Evolutionary conservation across 176 grass and related monocot genomes (phyloP), one percentile per base, ranked within the genome.

Genomic region (Calamus simplicifolius): DNA sequence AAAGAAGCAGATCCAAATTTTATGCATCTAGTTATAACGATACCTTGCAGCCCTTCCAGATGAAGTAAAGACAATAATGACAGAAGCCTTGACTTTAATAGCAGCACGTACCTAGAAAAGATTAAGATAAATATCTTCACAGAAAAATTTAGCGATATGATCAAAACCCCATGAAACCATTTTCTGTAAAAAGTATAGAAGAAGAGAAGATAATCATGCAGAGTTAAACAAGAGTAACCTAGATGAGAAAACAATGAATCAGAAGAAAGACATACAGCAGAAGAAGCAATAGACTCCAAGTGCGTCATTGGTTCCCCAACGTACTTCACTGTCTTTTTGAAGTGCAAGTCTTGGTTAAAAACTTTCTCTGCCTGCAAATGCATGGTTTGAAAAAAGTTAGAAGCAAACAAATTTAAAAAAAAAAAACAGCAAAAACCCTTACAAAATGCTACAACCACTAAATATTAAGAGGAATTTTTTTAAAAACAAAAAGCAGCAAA

Each of bases 1-100:
- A 35, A 7, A 35, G 8, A 35, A 35, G 31, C 31, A 35, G 31
- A 35, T 35, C 8, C 31, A 35, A 35, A 35, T 35, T 8, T 35
- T 7, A 31, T 60, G 54, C 38, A 62, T 58, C 52, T 35, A 35
- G 8, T 35, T 7, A 12, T 23, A 60, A 56, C 21, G 27, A 19
- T 88, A 93, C 94, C 94, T 92, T 76, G 94, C 94, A 81, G 94
- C 94, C 53, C 88, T 84, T 71, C 94, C 94, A 66, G 94, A 93
- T 38, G 94, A 99, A 19, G 94, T 99, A 68, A 99, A 99, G 71
- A 75, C 82, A 80, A 99, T 89, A 50, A 99, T 93, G 50, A 99
- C 64, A 52, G 94, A 99, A 53, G 94, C 94, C 74, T 83, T 99
- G 49, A 99, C 94, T 72, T 99, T 99, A 68, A 93, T 86, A 65